Percentiles rank a stretch among this genome's conserved stretches.
phyloP scores from a whole-genome alignment of 768 basidiomycete genomes.

The Sarcodon sp. region DNA sequence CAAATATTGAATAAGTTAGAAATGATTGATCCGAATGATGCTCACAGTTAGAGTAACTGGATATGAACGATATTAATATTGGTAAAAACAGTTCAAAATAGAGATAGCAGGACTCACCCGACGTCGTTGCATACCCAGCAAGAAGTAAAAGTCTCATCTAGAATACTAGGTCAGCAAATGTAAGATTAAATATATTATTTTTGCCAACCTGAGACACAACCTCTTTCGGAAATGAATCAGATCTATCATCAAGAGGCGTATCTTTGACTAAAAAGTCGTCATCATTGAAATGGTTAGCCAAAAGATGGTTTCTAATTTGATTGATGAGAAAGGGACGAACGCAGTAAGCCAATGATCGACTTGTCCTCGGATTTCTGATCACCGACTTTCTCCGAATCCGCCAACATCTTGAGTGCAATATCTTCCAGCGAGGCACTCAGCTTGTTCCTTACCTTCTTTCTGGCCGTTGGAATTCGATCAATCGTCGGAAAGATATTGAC shows the following conservation, averaged over 20 bases:
- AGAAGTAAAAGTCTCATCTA: conserved; percentile 25
- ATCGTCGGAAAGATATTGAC: conserved; percentile 17
- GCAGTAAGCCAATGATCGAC: conserved; percentile 24
- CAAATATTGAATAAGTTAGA: too few species aligned
- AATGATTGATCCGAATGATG: not conserved
- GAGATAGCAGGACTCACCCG: conserved; percentile 13
- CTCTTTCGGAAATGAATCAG: conserved; percentile 26
- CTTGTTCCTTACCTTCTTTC: conserved; percentile 11
- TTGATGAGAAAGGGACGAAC: conserved; percentile 10
- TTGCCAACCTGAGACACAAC: conserved; percentile 22
- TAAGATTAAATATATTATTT: not conserved
- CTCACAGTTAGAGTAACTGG: too few species aligned
- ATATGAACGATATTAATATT: not conserved
- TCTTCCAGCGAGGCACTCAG: conserved; percentile 18
- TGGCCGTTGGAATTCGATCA: conserved; percentile 18
- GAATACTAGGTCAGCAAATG: conserved; percentile 3
- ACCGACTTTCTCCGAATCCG: conserved; percentile 12
- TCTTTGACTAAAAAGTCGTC: conserved; percentile 20
- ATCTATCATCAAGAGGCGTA: conserved; percentile 13
- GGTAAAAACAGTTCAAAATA: not conserved
- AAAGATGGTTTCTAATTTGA: not conserved
- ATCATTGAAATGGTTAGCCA: too few species aligned
- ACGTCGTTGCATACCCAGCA: conserved; percentile 44
- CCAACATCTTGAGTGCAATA: conserved; percentile 20
- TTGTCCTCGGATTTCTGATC: conserved; percentile 16